phyloP scores from a whole-genome alignment of 2,329 filamentous ascomycete genomes.

The Acarospora socialis region DNA sequence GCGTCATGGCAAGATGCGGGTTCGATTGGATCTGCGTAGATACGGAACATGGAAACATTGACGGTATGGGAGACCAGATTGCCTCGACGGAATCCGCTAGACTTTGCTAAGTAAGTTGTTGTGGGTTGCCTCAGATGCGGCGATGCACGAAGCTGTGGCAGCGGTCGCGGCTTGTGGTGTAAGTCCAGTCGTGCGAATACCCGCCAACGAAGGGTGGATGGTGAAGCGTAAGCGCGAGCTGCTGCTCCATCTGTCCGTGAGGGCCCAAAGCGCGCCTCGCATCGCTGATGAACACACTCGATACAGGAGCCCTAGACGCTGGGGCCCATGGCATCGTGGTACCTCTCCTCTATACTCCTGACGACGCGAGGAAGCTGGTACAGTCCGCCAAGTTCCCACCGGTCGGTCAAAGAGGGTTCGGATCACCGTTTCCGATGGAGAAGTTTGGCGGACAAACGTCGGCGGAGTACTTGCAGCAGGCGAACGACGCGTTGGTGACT shows the following conservation, averaged over 20 bases:
- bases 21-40: constrained; percentile 43
- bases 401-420: constrained; percentile 39
- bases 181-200: constrained; percentile 33
- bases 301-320: constrained; percentile 38
- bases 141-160: constrained; percentile 42
- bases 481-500: constrained; percentile 39
- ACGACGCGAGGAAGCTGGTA: constrained; percentile 39
- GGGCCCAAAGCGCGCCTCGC: too few relatives aligned
- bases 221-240: constrained; percentile 39
- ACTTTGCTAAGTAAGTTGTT: constrained; percentile 10
- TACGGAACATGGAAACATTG: constrained; percentile 43
- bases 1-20: constrained; percentile 37
- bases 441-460: constrained; percentile 27
- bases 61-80: constrained; percentile 23
- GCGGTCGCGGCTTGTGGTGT: constrained; percentile 29
- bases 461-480: constrained; percentile 38
- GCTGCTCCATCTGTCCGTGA: constrained; percentile 1
- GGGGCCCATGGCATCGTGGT: constrained; percentile 46
- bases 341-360: constrained; percentile 37
- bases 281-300: too few relatives aligned
- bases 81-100: constrained; percentile 7
- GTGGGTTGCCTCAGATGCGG: constrained; percentile 23
- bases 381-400: constrained; percentile 42
- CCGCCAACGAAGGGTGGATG: constrained; percentile 47
- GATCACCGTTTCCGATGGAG: constrained; percentile 39